phyloP scores from a whole-genome alignment of 495 filamentous ascomycete genomes.

The Hypoxylon lienhwacheense region DNA sequence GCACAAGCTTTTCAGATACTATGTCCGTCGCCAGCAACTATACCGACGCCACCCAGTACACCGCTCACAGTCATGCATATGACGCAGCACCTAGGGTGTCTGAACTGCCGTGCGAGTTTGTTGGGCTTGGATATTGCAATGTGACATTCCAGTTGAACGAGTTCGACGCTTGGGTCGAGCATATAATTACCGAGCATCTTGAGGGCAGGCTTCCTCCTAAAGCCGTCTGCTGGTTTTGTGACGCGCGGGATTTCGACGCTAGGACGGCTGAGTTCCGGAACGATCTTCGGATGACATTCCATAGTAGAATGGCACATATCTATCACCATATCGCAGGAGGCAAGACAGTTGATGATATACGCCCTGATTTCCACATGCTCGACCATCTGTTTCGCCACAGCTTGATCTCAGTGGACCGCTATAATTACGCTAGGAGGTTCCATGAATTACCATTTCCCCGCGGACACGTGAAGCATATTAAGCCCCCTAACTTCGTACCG shows the following conservation, averaged over 20 bases:
- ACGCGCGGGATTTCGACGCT: constrained; percentile 36
- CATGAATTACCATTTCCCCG: constrained; percentile 24
- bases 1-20: constrained; percentile 1
- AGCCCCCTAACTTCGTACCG: background rate
- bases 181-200: constrained; percentile 43
- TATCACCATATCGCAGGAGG: constrained; percentile 39
- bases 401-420: constrained; percentile 25
- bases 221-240: constrained; percentile 54
- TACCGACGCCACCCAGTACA: constrained; percentile 11
- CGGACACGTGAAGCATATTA: constrained; percentile 5
- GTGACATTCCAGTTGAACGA: constrained; percentile 42
- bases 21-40: background rate
- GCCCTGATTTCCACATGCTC: constrained; percentile 47
- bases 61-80: background rate
- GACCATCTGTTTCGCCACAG: constrained; percentile 34
- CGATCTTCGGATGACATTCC: constrained; percentile 35
- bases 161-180: constrained; percentile 46
- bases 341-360: constrained; percentile 25
- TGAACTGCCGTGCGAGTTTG: constrained; percentile 48
- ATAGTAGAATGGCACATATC: constrained; percentile 50
- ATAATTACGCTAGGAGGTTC: constrained; percentile 12
- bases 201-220: constrained; percentile 35
- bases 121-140: constrained; percentile 31
- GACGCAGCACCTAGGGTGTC: background rate
- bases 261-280: background rate